These are phyloP conservation scores for Cladophialophora bantiana DNA, from an alignment of 2,329 filamentous ascomycete genomes.

Conservation along the genomic window DNA sequence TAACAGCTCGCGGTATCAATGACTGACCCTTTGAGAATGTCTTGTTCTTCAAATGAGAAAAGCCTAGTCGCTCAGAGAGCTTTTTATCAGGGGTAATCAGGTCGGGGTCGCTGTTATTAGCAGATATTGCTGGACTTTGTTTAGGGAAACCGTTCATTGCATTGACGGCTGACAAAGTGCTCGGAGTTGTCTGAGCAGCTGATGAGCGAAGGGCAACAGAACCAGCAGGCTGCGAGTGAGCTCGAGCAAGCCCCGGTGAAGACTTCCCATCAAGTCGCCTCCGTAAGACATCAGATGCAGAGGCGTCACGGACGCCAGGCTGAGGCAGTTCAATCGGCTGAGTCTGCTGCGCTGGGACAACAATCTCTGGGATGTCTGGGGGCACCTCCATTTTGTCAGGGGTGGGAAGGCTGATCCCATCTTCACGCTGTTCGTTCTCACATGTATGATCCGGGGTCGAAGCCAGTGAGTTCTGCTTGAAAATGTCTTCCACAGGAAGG, in stretches of 20 bases:
- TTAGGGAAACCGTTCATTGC: conserved; percentile 37
- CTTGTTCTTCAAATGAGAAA: conserved; percentile 68
- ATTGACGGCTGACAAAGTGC: conserved; percentile 37
- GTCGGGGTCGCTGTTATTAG: conserved; percentile 42
- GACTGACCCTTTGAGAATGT: conserved; percentile 64
- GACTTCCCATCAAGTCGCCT: conserved; percentile 42
- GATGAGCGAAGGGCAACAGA: conserved; percentile 44
- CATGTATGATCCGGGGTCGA: neutral
- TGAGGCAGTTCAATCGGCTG: conserved; percentile 12
- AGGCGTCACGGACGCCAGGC: neutral
- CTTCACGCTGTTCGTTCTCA: neutral
- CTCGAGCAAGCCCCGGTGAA: conserved; percentile 58
- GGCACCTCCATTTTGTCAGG: neutral
- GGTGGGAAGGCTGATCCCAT: neutral
- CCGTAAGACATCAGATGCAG: conserved; percentile 37
- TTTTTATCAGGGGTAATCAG: conserved; percentile 70
- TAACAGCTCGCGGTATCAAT: conserved; percentile 84
- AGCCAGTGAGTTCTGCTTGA: conserved; percentile 1
- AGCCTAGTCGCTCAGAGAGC: conserved; percentile 73
- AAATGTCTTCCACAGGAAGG: conserved; percentile 10
- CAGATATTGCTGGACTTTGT: conserved; percentile 23
- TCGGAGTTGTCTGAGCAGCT: conserved; percentile 33
- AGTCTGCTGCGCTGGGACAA: neutral
- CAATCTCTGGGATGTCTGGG: neutral
- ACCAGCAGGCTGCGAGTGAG: conserved; percentile 60